Percentiles rank a stretch among this genome's conserved stretches.
These are phyloP conservation scores for Scheffersomyces quercinus DNA, from an alignment of 1,139 yeast species.

Conservation along the genomic window DNA sequence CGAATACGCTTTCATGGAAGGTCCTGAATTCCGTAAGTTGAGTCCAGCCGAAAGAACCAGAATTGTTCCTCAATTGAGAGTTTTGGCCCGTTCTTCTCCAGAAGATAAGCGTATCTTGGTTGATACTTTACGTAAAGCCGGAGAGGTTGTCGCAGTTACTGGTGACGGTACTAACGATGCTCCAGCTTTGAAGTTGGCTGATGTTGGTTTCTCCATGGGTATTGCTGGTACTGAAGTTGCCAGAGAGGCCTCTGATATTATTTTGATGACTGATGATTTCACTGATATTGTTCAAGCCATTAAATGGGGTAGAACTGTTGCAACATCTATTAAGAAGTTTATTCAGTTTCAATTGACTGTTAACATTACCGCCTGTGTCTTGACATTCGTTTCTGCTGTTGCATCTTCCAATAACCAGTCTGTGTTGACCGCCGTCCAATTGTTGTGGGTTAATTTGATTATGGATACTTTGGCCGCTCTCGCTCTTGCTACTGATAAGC, in stretches of 20 bases:
- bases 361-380: conserved; percentile 88
- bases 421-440: conserved; percentile 94
- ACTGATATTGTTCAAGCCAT: conserved; percentile 96
- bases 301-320: conserved; percentile 98
- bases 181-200: conserved; percentile 89
- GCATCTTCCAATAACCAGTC: conserved; percentile 76
- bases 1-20: conserved; percentile 80
- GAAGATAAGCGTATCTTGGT: conserved; percentile 91
- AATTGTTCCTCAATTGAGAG: conserved; percentile 72
- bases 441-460: conserved; percentile 94
- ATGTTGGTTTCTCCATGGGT: conserved; percentile 94
- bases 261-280: conserved; percentile 93
- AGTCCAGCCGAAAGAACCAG: conserved; percentile 54
- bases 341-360: conserved; percentile 96
- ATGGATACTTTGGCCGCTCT: conserved; percentile 98
- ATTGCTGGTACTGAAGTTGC: conserved; percentile 94
- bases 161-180: conserved; percentile 99
- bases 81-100: conserved; percentile 92
- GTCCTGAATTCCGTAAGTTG: conserved; percentile 80
- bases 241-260: conserved; percentile 92
- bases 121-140: conserved; percentile 72
- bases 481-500: conserved; percentile 97
- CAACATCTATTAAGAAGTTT: conserved; percentile 90
- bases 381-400: conserved; percentile 93
- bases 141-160: conserved; percentile 96